Base-by-base conservation (phyloP, 805 yeast genomes). In the Saturnispora sekii region DNA sequence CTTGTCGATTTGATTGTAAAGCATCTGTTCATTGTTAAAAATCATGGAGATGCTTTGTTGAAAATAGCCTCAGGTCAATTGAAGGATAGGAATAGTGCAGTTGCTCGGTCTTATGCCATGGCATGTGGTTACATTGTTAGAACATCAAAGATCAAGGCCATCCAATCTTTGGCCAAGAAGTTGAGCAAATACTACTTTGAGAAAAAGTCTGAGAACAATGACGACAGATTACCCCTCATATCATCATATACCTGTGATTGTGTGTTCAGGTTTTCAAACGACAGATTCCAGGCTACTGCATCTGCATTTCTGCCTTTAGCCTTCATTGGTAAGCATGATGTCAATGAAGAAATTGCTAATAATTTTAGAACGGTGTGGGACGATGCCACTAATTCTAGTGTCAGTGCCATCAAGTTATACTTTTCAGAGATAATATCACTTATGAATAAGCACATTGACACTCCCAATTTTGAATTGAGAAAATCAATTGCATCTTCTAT, bases 71-170 rank as follows among this genome's bases (percentile, higher is more conserved):
- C 66, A 2, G 60, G 67, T 17, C 90, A 84, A 55, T 60, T 86
- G 43, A 70, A 68, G 32, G 94, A 85, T 56, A 67, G 80, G 44
- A 89, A 86, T 57, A 79, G 74, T 26, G 74, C 94, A 0, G 78
- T 90, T 5, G 70, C 85, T 0, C 68, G 79, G 1, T 76, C 95
- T 0, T 93, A 76, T 65, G 89, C 96, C 0, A 69, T 79, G 5
- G 77, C 96, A 1, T 76, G 83, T 8, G 97, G 96, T 1, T 81
- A 87, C 53, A 65, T 84, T 18, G 77, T 84, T 51, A 77, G 88
- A 41, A 64, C 83, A 26, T 73, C 86, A 0, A 60, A 77, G 0
- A 53, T 73, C 9, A 76, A 73, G 1, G 60, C 74, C 2, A 72
- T 80, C 12, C 65, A 73, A 4, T 69, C 71, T 9, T 80, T 83